phyloP scores from a whole-genome alignment of 495 filamentous ascomycete species.

The Neohortaea acidophila region DNA sequence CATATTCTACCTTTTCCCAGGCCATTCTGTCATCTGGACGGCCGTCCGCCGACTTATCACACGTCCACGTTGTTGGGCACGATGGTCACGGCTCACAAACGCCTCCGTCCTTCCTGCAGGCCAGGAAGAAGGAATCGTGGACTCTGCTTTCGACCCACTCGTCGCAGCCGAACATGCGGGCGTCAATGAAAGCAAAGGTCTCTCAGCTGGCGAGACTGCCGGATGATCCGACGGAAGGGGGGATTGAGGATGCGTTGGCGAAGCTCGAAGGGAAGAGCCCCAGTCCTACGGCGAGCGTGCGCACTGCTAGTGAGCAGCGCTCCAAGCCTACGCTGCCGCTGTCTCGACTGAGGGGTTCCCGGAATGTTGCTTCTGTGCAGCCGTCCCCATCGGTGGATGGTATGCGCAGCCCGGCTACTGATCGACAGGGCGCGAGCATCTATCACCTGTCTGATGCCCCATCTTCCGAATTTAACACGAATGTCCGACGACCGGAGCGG shows the following conservation, averaged over 20 bases:
- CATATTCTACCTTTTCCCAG: conserved; percentile 51
- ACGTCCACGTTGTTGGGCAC: conserved; percentile 19
- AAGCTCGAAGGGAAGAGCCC: conserved; percentile 86
- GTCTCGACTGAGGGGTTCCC: too few species aligned
- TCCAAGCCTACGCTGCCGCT: too few species aligned
- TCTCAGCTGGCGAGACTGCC: conserved; percentile 78
- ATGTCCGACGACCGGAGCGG: too few species aligned
- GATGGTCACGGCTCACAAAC: conserved; percentile 5
- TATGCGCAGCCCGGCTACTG: conserved; percentile 16
- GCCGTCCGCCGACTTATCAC: conserved; percentile 25
- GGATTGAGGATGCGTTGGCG: conserved; percentile 75
- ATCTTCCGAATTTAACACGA: too few species aligned
- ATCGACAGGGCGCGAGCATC: conserved; percentile 23
- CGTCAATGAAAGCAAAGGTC: conserved; percentile 82
- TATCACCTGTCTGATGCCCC: conserved; percentile 23
- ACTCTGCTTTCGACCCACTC: conserved; percentile 55
- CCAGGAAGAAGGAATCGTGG: conserved; percentile 30
- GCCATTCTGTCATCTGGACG: conserved; percentile 48
- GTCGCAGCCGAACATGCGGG: conserved; percentile 59
- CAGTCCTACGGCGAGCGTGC: conserved; percentile 28
- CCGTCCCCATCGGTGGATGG: neutral
- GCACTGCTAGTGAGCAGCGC: conserved; percentile 23
- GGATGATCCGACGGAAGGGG: conserved; percentile 81
- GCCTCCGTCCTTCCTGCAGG: neutral
- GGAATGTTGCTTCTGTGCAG: neutral